Evolutionary conservation across 83 land plant species (phyloP), one percentile per base, ranked within the genome.

Genomic region (Diphasiastrum complanatum): DNA sequence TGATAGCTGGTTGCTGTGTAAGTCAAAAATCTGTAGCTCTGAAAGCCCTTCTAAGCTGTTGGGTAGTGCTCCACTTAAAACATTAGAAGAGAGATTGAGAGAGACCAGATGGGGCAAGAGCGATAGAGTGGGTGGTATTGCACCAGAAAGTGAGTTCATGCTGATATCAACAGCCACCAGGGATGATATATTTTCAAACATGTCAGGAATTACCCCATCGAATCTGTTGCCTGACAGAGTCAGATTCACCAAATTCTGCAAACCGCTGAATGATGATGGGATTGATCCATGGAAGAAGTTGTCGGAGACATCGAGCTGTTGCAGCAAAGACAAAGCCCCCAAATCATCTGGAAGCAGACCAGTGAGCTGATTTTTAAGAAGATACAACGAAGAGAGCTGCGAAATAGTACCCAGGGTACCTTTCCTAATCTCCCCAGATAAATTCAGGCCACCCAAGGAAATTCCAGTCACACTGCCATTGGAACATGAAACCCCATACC

Each of bases 281-380:
- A 65, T 53, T 2, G 45, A 8, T 19, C 68, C 68, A 6, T 6
- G 14, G 3, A 65, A 11, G 10, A 20, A 5, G 20, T 65, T 65
- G 2, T 61, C 19, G 1, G 73, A 36, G 2, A 70, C 30, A 38
- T 70, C 67, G 51, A 70, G 27, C 11, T 48, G n/a, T 37, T 61
- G 27, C 68, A 70, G 57, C 34, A 12, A 16, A 1, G 67, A 33
- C n/a, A 70, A 60, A 23, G 24, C 18, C 11, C 66, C 73, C 3
- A 70, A 61, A 28, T 70, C 73, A 22, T 47, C 43, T 1, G 73
- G 73, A 25, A 70, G 59, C 19, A 35, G 12, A 14, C 73, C 73
- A 61, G 69, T 29, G 30, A 70, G 32, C 16, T 10, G 28, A 27
- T 70, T 70, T 1, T 51, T 36, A 27, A 59, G 18, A 34, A 70